Evolutionary conservation across 805 yeast genomes (phyloP).

Genomic region (Lipomyces spencermartinsiae): DNA sequence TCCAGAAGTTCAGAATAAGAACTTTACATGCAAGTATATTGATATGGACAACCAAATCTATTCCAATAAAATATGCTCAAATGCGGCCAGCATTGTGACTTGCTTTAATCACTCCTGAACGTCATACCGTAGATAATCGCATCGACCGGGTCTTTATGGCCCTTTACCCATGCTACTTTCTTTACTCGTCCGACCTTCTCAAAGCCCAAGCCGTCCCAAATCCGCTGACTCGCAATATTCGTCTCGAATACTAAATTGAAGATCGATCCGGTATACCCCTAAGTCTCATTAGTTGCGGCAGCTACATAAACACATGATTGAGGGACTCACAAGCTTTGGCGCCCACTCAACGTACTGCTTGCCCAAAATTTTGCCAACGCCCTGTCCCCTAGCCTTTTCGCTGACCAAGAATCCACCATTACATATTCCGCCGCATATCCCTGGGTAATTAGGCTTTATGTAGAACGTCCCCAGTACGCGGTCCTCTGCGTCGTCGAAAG

Average conservation of each 20-base stretch:
- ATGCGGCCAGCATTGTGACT: background rate
- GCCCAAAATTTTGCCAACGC: conserved; percentile 76
- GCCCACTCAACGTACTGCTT: conserved; percentile 71
- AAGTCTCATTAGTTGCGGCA: background rate
- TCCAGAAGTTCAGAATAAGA: too few species aligned
- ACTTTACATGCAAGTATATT: too few species aligned
- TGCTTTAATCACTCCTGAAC: background rate
- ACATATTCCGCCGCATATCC: conserved; percentile 84
- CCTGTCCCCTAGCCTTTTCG: conserved; percentile 62
- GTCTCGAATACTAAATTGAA: conserved; percentile 87
- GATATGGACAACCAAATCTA: too few species aligned
- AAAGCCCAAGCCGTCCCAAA: conserved; percentile 87
- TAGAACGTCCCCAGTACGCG: conserved; percentile 59
- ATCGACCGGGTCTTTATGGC: conserved; percentile 61
- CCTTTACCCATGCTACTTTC: conserved; percentile 76
- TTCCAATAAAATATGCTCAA: too few species aligned
- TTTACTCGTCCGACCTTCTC: conserved; percentile 76
- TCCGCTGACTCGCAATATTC: conserved; percentile 72
- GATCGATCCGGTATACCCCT: conserved; percentile 80
- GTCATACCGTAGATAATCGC: conserved; percentile 62
- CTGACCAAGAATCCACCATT: conserved; percentile 86
- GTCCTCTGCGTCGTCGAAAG: conserved; percentile 52
- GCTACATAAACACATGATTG: background rate
- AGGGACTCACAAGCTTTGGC: conserved; percentile 54
- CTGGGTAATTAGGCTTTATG: conserved; percentile 84